phyloP scores from a whole-genome alignment of 305 asterid species.

The Ajuga reptans region DNA sequence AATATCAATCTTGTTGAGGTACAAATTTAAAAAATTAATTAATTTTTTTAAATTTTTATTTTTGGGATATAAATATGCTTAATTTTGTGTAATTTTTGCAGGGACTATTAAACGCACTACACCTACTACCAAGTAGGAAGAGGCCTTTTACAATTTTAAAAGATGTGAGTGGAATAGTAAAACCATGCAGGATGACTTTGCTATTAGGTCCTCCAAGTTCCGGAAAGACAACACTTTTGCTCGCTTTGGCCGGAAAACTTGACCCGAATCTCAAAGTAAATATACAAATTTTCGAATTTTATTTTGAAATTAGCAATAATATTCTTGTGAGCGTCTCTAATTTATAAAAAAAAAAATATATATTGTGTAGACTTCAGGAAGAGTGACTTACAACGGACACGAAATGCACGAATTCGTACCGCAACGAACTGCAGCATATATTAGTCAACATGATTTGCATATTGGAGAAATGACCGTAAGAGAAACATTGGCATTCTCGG shows the following conservation, averaged over 20 bases:
- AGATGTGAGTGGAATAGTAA: conserved; percentile 56
- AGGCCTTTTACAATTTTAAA: conserved; percentile 44
- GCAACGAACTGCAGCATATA: conserved; percentile 58
- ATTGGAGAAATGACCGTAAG: conserved; percentile 80
- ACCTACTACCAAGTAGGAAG: conserved; percentile 36
- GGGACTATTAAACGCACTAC: conserved; percentile 34
- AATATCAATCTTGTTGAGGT: conserved; percentile 44
- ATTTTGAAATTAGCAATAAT: not conserved
- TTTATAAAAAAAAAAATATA: not conserved
- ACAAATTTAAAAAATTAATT: not conserved
- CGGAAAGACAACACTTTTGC: conserved; percentile 54
- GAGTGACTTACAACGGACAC: conserved; percentile 68
- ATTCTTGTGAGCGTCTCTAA: not conserved
- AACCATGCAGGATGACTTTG: conserved; percentile 57
- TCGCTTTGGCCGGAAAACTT: conserved; percentile 79
- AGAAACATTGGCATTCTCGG: conserved; percentile 77
- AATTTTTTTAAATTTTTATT: too few relatives aligned
- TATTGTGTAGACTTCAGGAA: conserved; percentile 45
- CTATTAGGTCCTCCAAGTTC: conserved; percentile 65
- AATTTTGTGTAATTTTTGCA: not conserved
- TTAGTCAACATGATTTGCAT: conserved; percentile 67
- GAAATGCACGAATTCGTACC: conserved; percentile 66
- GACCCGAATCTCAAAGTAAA: conserved; percentile 53
- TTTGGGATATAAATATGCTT: too few relatives aligned
- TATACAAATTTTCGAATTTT: not conserved